phyloP scores from a whole-genome alignment of 2,329 filamentous ascomycete species.

The Diplocarpon rosae region DNA sequence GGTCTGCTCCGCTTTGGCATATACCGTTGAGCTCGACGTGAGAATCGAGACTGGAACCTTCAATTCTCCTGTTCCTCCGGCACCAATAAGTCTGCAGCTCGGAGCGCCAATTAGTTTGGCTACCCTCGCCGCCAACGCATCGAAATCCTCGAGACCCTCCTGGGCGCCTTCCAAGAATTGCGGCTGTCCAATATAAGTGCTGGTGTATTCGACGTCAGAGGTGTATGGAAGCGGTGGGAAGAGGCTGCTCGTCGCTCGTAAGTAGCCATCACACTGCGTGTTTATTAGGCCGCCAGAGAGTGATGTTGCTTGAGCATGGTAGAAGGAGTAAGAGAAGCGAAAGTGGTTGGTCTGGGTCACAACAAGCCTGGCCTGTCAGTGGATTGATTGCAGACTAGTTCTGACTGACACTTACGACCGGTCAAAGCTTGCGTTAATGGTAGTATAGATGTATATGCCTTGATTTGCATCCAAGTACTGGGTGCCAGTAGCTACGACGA shows the following conservation, averaged over 20 bases:
- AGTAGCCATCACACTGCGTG: neutral
- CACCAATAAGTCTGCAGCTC: neutral
- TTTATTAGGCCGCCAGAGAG: neutral
- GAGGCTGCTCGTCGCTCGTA: neutral
- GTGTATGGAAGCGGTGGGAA: neutral
- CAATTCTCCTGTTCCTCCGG: neutral
- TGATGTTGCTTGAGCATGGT: neutral
- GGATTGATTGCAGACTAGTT: neutral
- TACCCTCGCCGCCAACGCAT: neutral
- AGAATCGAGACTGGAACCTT: neutral
- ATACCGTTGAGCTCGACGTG: neutral
- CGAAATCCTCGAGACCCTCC: neutral
- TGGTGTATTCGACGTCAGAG: neutral
- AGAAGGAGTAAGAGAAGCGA: neutral
- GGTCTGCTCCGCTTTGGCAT: neutral
- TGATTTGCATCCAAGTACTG: neutral
- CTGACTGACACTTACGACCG: neutral
- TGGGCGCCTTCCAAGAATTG: neutral
- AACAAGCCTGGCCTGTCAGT: neutral
- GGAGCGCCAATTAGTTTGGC: neutral
- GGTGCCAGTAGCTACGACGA: neutral
- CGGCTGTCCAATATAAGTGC: neutral
- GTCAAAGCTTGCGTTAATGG: neutral
- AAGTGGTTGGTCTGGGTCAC: neutral
- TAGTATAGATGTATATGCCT: neutral